phyloP scores from a whole-genome alignment of 495 filamentous ascomycete genomes.

The Usnea hakonensis region DNA sequence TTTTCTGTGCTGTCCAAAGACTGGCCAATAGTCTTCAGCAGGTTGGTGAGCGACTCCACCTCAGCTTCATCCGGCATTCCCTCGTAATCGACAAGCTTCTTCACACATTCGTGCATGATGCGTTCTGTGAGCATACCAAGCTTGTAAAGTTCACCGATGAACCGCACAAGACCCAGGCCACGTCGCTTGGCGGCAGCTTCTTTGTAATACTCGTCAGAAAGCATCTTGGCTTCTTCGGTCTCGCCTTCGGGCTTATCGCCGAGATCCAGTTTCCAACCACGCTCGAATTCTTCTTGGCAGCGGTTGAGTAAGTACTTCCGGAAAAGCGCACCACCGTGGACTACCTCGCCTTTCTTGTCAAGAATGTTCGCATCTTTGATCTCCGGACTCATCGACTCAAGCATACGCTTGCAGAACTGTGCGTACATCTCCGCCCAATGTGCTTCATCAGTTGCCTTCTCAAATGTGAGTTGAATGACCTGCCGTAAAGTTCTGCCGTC shows the following conservation, averaged over 20 bases:
- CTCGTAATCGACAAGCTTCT: constrained; percentile 91
- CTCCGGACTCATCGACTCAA: constrained; percentile 88
- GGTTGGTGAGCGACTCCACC: constrained; percentile 86
- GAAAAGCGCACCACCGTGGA: constrained; percentile 89
- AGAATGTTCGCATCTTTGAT: constrained; percentile 90
- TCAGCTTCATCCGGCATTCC: constrained; percentile 91
- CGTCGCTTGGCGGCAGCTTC: constrained; percentile 94
- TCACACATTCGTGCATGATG: constrained; percentile 99
- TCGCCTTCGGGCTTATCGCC: constrained; percentile 74
- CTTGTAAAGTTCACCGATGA: constrained; percentile 99
- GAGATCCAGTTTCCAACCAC: constrained; percentile 90
- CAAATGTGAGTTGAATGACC: constrained; percentile 96
- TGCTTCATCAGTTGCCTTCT: constrained; percentile 97
- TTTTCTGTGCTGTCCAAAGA: constrained; percentile 77
- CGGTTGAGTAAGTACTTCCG: constrained; percentile 97
- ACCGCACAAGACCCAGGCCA: constrained; percentile 95
- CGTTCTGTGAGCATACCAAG: constrained; percentile 95
- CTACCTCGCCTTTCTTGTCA: constrained; percentile 77
- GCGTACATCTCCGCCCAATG: constrained; percentile 99
- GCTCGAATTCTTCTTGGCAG: constrained; percentile 98
- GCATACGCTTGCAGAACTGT: constrained; percentile 96
- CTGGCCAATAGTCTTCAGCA: constrained; percentile 82
- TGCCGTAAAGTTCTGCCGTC: constrained; percentile 94
- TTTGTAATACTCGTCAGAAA: constrained; percentile 95
- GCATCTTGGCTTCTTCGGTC: constrained; percentile 63